Percentiles rank a stretch among this genome's conserved stretches.
Evolutionary conservation across 2,329 filamentous ascomycete species (phyloP).

Genomic region (Cercospora canescens): DNA sequence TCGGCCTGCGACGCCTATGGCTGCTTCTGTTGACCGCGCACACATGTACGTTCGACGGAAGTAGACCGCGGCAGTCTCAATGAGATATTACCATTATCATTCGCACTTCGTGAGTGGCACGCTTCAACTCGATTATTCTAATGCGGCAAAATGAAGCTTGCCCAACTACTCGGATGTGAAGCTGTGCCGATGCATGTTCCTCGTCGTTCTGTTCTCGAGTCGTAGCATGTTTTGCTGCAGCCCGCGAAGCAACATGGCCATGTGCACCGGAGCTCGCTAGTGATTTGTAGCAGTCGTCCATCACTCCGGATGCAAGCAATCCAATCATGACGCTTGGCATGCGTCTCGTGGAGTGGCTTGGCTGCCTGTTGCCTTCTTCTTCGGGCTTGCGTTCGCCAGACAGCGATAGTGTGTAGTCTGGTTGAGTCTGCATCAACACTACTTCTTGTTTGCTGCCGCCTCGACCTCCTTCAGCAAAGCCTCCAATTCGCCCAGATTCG

Average conservation of each 20-base stretch:
- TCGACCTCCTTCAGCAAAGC: slow-evolving; percentile 29
- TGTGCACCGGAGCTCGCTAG: neutral
- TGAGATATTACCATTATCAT: neutral
- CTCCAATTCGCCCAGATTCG: slow-evolving; percentile 34
- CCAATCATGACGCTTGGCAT: neutral
- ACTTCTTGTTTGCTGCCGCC: slow-evolving; percentile 21
- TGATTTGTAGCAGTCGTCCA: neutral
- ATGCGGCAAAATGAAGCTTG: neutral
- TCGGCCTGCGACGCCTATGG: no score
- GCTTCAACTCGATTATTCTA: neutral
- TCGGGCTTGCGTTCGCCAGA: neutral
- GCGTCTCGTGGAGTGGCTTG: neutral
- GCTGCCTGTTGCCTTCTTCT: neutral
- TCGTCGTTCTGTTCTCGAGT: neutral
- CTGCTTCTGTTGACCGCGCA: no score
- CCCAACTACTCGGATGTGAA: neutral
- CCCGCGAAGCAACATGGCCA: neutral
- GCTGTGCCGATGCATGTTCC: neutral
- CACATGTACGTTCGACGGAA: no score
- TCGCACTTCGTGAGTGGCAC: neutral
- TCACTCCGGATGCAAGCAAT: neutral
- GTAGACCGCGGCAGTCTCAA: neutral
- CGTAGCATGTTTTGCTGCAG: neutral
- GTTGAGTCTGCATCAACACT: neutral
- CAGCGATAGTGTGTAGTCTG: neutral